Evolutionary conservation across 805 yeast genomes (phyloP), one percentile per base, ranked within the genome.

Genomic region (Hanseniaspora valbyensis): DNA sequence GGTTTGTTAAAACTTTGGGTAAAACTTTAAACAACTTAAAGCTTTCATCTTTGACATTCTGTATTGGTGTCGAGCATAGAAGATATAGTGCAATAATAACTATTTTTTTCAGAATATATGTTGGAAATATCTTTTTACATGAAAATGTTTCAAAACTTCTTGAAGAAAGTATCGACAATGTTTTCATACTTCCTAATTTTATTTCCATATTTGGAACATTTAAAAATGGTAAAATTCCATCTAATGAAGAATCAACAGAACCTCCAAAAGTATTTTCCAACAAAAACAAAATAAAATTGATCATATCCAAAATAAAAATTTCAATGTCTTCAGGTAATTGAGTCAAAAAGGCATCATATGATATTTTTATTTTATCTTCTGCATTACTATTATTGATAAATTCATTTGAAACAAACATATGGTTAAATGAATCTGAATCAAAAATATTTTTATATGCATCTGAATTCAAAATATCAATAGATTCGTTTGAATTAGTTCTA

Each of bases 201-300:
- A 88, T 75, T 21, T 72, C 71, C 28, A 82, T 64, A 8, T 82
- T 76, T 14, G 80, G 78, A n/a, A 81, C 72, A 50, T 74, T 74
- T 42, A 86, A 60, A 54, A 88, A 65, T 39, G 69, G 68, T 53
- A 72, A 76, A 50, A 88, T 70, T 33, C 80, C 69, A 44, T 80
- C 81, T 16, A 76, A 66, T 19, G 87, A 79, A n/a, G 79, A 69
- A 61, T 84, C 88, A 22, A 84, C 70, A 45, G 75, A 73, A 54
- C 85, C 71, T 57, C 81, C 80, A 26, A 78, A 70, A 49, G 92
- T 81, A 57, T 83, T 77, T 37, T 81, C 83, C 40, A 89, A 66
- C 28, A 89, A 65, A 45, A 76, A 64, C 32, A 74, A 70, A 0
- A 90, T 74, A 59, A 84, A 86, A 6, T 73, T 68, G 44, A 85